Base-by-base conservation (phyloP, 176 grass and related monocot genomes). In the Elaeis guineensis region DNA sequence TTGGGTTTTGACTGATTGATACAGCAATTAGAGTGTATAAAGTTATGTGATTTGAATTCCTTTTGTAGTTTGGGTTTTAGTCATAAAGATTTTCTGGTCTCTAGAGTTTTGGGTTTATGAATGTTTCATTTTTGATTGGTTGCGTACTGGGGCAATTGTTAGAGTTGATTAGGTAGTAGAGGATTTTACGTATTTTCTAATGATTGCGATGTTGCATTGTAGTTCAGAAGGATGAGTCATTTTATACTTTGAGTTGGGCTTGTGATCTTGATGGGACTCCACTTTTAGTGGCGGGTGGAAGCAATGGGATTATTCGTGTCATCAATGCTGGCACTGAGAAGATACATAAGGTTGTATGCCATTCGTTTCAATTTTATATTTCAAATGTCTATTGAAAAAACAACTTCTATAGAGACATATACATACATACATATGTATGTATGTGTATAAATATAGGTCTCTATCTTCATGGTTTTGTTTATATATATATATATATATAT, bases 171-270 rank as follows among this genome's bases (percentile, higher is more conserved):
- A 35, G 25, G 25, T 5, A 6, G 28, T 12, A 44, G 12, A 44
- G 35, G 8, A 44, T 9, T 6, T 30, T 30, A 30, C 62, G 22
- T 62, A 16, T 75, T 80, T 14, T 71, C 54, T 81, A 64, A 73
- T 67, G 16, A 44, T 63, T 3, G 18, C 63, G 50, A 25, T 7
- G 17, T 25, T 52, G 3, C 59, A 21, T 61, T 75, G 2, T 72
- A 63, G 20, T 18, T 75, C 78, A 96, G 91, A 85, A 85, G 71
- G 75, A 82, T 69, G 86, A 90, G 69, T 90, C 83, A 50, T 96
- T 87, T 80, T 90, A 87, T 74, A 96, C 91, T 30, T 56, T 96
- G 66, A 87, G 86, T 83, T 96, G 91, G 91, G 78, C 86, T 56
- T 80, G 83, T 16, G 80, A 96, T 22, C 22, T 82, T 67, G 78